Evolutionary conservation across 129 eudicot genomes (phyloP), one percentile per base, ranked within the genome.

Genomic region (Lonicera japonica): DNA sequence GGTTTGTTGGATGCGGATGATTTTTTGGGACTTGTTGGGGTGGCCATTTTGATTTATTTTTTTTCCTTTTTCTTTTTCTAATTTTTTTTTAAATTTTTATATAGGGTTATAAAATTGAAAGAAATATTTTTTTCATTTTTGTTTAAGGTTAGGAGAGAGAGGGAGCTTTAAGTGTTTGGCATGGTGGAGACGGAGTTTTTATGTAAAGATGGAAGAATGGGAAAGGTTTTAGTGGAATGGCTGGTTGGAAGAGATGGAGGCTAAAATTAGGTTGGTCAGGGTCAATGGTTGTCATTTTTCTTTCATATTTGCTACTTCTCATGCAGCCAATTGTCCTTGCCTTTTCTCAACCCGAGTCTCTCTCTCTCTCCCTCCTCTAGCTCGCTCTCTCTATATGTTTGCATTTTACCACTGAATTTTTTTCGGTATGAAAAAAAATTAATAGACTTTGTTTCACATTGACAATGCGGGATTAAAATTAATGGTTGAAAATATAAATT

Each of bases 1-100:
- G 23, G 3, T 14, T 21, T 5, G 20, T 13, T 59, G 15, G 54
- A 16, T 5, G 74, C 41, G 58, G 81, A 60, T 19, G 71, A 17
- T 52, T 68, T 68, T 36, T 60, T 76, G 56, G 67, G 46, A 55
- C 63, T 68, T 65, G 74, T 48, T 15, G 82, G 55, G 5, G 77
- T 63, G 22, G 86, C 81, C 85, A 79, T 72, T 11, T 38, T 9
- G 2, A 23, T 4, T 9, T 39, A 6, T 0, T 14, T 41, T 12
- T 21, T n/a, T 24, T 70, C 25, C n/a, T n/a, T n/a, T n/a, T n/a
- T n/a, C n/a, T n/a, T 29, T 29, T 29, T 29, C 2, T 29, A 29
- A 29, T 29, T 6, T 29, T 29, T 29, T 6, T 29, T 29, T 63
- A n/a, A n/a, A n/a, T n/a, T n/a, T n/a, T n/a, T n/a, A n/a, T n/a